Percentiles rank a stretch among this genome's conserved stretches.
phyloP scores from a whole-genome alignment of 2,329 filamentous ascomycete species.

The Aschersonia sp. region DNA sequence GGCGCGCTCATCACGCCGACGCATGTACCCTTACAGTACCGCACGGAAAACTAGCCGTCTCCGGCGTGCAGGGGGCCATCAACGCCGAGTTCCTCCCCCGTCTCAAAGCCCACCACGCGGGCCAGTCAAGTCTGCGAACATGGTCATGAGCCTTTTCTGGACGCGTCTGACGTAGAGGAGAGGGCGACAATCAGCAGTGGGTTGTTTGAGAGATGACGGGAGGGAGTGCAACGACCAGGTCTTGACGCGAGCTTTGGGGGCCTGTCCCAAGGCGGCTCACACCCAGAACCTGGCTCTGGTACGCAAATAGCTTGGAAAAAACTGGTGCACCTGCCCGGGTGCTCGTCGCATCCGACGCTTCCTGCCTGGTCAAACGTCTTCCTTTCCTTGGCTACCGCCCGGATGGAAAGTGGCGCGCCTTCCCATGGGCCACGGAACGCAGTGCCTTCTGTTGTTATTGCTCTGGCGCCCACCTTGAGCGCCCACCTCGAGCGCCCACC shows the following conservation, averaged over 20 bases:
- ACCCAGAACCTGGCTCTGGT: background rate
- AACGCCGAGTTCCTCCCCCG: background rate
- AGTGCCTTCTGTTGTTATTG: background rate
- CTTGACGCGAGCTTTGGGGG: background rate
- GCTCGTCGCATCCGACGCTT: constrained; percentile 1
- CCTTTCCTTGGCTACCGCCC: background rate
- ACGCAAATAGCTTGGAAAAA: background rate
- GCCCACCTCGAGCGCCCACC: too few species aligned
- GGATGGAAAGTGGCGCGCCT: background rate
- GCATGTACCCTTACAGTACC: constrained; percentile 25
- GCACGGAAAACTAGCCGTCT: constrained; percentile 7
- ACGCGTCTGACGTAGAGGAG: background rate
- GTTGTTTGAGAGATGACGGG: background rate
- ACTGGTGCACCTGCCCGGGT: background rate
- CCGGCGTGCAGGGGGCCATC: background rate
- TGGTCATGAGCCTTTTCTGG: background rate
- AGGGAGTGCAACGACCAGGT: background rate
- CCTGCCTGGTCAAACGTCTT: background rate
- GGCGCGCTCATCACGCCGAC: constrained; percentile 14
- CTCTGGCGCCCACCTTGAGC: background rate
- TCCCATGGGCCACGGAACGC: background rate
- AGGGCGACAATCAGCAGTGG: background rate
- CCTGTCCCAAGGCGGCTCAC: background rate
- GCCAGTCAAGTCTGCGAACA: constrained; percentile 1
- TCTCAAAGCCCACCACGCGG: background rate